Evolutionary conservation across 1,284 basidiomycete species (phyloP), one percentile per base, ranked within the genome.

Genomic region (Ceratobasidium sp.): DNA sequence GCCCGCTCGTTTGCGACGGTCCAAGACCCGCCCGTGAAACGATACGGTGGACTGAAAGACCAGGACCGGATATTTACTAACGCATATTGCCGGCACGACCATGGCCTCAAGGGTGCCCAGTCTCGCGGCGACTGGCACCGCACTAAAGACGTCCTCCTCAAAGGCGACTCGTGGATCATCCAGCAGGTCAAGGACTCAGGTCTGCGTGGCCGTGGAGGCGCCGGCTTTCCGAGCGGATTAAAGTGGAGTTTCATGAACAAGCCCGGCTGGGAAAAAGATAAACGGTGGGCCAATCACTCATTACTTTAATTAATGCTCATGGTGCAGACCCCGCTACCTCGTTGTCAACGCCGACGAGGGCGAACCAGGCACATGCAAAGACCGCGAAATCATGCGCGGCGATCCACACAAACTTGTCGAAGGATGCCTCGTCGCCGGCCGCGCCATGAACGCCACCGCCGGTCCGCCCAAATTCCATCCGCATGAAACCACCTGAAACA

Each of bases 191-290:
- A 99, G 80, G 94, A 94, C 76, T 98, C 95, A 15, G 96, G 96
- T 64, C 85, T 99, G 54, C 89, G 96, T 77, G 96, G 96, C 29
- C 91, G 97, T 73, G 96, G 96, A 73, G 96, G 97, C 72, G 97
- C 96, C 67, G 96, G 97, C 52, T 99, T 99, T 79, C 96, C 96
- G 1, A 94, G 91, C 73, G 96, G 96, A 57, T 84, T 99, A 75
- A 99, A 99, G 80, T 99, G 96, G 96, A 92, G 89, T 78, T 98
- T 98, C 80, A 98, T 96, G 92, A 98, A 98, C 84, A 98, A 98
- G 82, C 96, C 96, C 32, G 91, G 91, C 49, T 98, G 96, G 96
- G 89, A 99, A 83, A 92, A 94, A 77, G 96, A 98, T 78, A 87
- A 87, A 71, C 85, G 94, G 89, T 91, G 71, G 84, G 75, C 35